Base-by-base conservation (phyloP, 2,329 filamentous ascomycete species). In the Fusarium verticillioides region DNA sequence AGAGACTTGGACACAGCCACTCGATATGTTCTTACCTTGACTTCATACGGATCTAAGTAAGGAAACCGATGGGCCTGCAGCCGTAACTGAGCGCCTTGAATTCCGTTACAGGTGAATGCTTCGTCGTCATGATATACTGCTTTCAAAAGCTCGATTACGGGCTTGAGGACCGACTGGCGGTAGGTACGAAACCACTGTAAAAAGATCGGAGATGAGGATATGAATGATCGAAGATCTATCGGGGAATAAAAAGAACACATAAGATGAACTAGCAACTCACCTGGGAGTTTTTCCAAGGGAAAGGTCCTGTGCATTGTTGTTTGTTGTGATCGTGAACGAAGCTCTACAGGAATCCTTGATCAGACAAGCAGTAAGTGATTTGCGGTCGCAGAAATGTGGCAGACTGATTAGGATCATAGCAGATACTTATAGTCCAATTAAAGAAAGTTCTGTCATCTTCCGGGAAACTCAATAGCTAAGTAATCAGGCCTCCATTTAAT, bases 51-150 rank as follows among this genome's bases (percentile, higher is more conserved):
- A 52, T 26, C 18, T 0, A 36, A 15, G 1, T 52, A 36, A 21
- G 32, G 49, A 36, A 52, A 36, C 32, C 1, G 6, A 26, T 36
- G 32, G 0, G 18, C 30, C 13, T 36, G 4, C 1, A 50, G 16
- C 3, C 47, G 47, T 4, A 3, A 9, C 11, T 50, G 4, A 1
- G 0, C 30, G 21, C 30, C 30, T 5, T 2, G 47, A 50, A 19
- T 23, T 36, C 4, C n/a, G 8, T 34, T 0, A 18, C 2, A 4
- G 5, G 0, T 13, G 11, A 34, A 23, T 2, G 30, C 0, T 26
- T 1, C 32, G 5, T 52, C 47, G 8, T 3, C 18, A 26, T 26
- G 32, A 37, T 52, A 16, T 12, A 11, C 12, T 23, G 49, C 18
- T 8, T 37, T 52, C 18, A 52, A 11, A 52, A 52, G 30, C 30